phyloP scores from a whole-genome alignment of 768 basidiomycete species.

The Pholiota microspora region DNA sequence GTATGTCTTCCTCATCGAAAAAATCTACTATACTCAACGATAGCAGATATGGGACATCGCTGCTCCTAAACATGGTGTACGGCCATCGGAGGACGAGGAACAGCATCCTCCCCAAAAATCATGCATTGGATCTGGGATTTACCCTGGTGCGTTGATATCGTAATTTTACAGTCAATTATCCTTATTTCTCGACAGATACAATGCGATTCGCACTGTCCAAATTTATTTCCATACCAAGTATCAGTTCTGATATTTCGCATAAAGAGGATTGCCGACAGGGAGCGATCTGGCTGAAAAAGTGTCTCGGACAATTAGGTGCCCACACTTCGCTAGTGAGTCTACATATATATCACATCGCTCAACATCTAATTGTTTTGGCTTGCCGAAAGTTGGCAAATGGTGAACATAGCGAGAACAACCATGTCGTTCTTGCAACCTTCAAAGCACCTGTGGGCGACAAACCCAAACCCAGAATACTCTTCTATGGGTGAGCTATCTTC shows the following conservation, averaged over 20 bases:
- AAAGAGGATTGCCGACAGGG: constrained; percentile 92
- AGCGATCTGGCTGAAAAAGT: constrained; percentile 89
- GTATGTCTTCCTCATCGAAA: constrained; percentile 30
- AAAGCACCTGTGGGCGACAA: constrained; percentile 59
- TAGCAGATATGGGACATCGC: constrained; percentile 55
- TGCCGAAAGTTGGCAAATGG: constrained; percentile 65
- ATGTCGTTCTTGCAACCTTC: constrained; percentile 89
- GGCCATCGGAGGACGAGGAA: constrained; percentile 14
- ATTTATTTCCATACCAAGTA: constrained; percentile 85
- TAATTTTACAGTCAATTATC: background rate
- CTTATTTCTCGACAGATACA: constrained; percentile 46
- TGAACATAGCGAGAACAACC: constrained; percentile 61
- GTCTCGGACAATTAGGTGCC: constrained; percentile 85
- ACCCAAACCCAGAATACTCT: constrained; percentile 73
- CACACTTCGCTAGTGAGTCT: constrained; percentile 64
- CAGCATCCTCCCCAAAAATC: constrained; percentile 12
- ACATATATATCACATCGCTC: background rate
- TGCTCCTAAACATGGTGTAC: constrained; percentile 25
- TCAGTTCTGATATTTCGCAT: constrained; percentile 66
- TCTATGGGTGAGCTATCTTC: constrained; percentile 69
- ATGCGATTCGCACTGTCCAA: constrained; percentile 79
- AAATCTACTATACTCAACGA: background rate
- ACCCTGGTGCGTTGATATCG: constrained; percentile 19
- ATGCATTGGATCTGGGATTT: constrained; percentile 23
- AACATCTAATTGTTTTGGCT: background rate